phyloP scores from a whole-genome alignment of 805 yeast genomes.

The Isabelozyma heimii region DNA sequence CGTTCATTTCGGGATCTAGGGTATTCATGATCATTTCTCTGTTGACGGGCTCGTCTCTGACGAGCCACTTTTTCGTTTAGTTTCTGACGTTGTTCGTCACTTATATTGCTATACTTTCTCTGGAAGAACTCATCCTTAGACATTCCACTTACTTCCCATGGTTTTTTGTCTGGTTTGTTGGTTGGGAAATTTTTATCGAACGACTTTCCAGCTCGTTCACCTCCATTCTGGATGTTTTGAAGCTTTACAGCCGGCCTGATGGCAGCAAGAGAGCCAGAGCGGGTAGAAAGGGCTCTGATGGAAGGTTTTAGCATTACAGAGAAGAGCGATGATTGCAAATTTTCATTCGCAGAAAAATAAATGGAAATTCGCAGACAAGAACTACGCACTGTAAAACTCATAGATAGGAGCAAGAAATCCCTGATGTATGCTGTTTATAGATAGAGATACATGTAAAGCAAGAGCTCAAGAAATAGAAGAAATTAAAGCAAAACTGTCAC shows the following conservation, averaged over 20 bases:
- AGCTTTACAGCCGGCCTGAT: conserved; percentile 2
- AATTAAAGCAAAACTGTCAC: too few species aligned
- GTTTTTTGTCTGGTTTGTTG: conserved; percentile 15
- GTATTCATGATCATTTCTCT: conserved; percentile 18
- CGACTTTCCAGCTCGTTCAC: conserved; percentile 2
- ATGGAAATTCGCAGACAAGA: too few species aligned
- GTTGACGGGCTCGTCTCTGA: conserved; percentile 24
- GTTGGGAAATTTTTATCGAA: conserved; percentile 27
- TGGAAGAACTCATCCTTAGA: conserved; percentile 38
- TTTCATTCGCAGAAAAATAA: neutral
- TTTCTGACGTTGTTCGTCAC: conserved; percentile 19
- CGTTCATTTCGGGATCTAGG: conserved; percentile 1
- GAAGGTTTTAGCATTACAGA: conserved; percentile 2
- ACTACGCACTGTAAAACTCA: too few species aligned
- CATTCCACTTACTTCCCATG: conserved; percentile 36
- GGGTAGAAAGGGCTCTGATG: conserved; percentile 4
- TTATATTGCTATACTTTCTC: conserved; percentile 32
- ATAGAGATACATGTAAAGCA: neutral
- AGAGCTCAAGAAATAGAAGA: neutral
- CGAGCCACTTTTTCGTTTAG: conserved; percentile 31
- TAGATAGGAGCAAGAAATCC: neutral
- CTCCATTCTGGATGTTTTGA: neutral
- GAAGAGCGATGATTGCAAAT: neutral
- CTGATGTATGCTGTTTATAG: neutral
- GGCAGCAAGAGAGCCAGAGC: neutral